Percentiles rank a stretch among this genome's conserved stretches.
phyloP scores from a whole-genome alignment of 2,329 filamentous ascomycete species.

The Chrysoporthe deuterocubensis region DNA sequence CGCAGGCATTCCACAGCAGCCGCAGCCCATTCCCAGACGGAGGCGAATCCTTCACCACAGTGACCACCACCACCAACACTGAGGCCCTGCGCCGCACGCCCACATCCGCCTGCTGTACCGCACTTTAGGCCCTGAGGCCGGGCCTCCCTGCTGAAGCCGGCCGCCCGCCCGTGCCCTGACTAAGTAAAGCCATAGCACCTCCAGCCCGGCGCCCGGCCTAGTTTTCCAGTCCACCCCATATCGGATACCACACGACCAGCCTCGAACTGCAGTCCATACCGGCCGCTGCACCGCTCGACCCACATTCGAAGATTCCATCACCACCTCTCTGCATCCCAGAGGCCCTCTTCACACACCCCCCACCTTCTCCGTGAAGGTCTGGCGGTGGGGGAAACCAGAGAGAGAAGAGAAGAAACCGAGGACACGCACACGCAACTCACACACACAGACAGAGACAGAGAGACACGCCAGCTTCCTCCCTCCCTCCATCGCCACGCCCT shows the following conservation, averaged over 20 bases:
- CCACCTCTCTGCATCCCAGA: slow-evolving; percentile 10
- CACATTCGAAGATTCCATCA: slow-evolving; percentile 29
- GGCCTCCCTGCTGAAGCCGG: background rate
- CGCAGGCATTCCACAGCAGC: too few relatives aligned
- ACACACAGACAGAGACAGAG: background rate
- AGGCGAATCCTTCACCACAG: background rate
- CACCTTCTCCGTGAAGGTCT: slow-evolving; percentile 27
- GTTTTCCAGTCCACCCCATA: background rate
- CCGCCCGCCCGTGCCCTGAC: background rate
- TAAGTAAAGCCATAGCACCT: slow-evolving; percentile 2
- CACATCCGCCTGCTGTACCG: background rate
- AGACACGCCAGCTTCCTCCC: background rate
- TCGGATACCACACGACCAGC: slow-evolving; percentile 16
- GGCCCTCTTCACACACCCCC: slow-evolving; percentile 14
- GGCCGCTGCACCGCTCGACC: slow-evolving; percentile 18
- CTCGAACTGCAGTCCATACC: slow-evolving; percentile 11
- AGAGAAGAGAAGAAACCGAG: background rate
- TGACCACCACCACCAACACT: background rate
- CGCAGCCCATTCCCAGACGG: background rate
- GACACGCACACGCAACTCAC: too few relatives aligned
- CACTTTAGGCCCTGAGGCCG: background rate
- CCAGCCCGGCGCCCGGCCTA: slow-evolving; percentile 4
- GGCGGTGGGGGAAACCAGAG: slow-evolving; percentile 18
- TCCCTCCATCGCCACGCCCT: slow-evolving; percentile 3
- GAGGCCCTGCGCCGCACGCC: background rate